Conservation (phyloP, 768 basidiomycete species). For the Podaxis pistillaris region DNA sequence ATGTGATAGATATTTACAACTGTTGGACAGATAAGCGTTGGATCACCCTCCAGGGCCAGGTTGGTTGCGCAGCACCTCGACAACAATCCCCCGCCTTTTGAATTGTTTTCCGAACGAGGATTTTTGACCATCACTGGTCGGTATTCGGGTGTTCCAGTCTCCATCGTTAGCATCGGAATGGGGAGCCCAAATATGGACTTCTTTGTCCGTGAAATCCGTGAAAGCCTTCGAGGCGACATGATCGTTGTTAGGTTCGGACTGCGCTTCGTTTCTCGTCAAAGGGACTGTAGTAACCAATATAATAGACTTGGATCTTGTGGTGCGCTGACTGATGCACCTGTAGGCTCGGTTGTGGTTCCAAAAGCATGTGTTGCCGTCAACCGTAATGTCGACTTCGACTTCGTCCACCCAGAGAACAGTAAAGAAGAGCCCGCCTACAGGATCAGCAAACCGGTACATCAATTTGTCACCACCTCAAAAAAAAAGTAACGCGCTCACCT, state of each 20-base stretch:
- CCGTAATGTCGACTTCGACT: slow-evolving; percentile 79
- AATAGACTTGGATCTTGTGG: slow-evolving; percentile 77
- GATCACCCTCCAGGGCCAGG: slow-evolving; percentile 65
- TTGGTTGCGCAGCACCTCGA: slow-evolving; percentile 62
- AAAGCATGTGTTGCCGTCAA: slow-evolving; percentile 63
- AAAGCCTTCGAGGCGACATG: slow-evolving; percentile 66
- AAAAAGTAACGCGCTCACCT: slow-evolving; percentile 10
- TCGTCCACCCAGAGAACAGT: slow-evolving; percentile 40
- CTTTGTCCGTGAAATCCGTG: slow-evolving; percentile 78
- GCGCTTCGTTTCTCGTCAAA: slow-evolving; percentile 2
- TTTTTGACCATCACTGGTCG: slow-evolving; percentile 73
- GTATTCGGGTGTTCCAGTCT: slow-evolving; percentile 61
- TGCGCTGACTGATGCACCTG: slow-evolving; percentile 61
- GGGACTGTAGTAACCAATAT: not conserved
- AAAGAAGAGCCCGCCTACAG: slow-evolving; percentile 53
- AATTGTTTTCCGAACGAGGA: slow-evolving; percentile 68
- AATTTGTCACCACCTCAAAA: slow-evolving; percentile 7
- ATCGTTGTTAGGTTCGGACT: slow-evolving; percentile 42
- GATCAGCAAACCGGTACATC: slow-evolving; percentile 62
- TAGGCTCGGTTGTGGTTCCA: slow-evolving; percentile 78
- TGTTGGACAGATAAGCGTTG: slow-evolving; percentile 63
- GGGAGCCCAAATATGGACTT: slow-evolving; percentile 82
- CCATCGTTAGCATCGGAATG: slow-evolving; percentile 82
- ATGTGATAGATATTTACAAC: not conserved
- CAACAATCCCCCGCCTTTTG: slow-evolving; percentile 55